These are phyloP conservation scores for Aspergillus novoparasiticus DNA, from an alignment of 2,329 filamentous ascomycete species.

Conservation along the genomic window DNA sequence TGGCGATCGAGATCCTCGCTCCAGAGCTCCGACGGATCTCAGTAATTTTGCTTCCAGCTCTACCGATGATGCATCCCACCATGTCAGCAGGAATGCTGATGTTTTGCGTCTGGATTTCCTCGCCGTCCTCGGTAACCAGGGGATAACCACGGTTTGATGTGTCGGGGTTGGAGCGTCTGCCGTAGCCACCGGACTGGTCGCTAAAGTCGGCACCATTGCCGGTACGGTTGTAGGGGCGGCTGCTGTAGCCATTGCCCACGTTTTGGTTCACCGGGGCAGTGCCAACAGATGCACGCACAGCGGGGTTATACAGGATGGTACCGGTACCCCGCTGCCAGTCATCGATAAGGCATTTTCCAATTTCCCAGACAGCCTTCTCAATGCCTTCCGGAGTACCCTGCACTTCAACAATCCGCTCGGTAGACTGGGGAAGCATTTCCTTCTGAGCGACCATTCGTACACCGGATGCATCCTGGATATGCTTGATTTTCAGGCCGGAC, in stretches of 20 bases:
- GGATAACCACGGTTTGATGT: constrained; percentile 77
- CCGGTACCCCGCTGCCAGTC: constrained; percentile 97
- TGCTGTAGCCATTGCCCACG: constrained; percentile 56
- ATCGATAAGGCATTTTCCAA: constrained; percentile 96
- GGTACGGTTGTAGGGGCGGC: constrained; percentile 82
- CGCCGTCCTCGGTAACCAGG: constrained; percentile 91
- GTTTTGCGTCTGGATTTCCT: constrained; percentile 98
- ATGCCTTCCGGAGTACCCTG: constrained; percentile 94
- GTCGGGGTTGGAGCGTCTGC: constrained; percentile 81
- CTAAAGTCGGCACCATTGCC: constrained; percentile 98
- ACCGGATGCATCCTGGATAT: constrained; percentile 94
- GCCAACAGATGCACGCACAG: constrained; percentile 77
- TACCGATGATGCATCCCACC: constrained; percentile 99
- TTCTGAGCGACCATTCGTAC: constrained; percentile 99
- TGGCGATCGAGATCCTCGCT: constrained; percentile 95
- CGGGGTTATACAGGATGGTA: constrained; percentile 96
- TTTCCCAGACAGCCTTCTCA: constrained; percentile 96
- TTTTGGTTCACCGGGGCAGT: constrained; percentile 57
- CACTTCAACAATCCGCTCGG: constrained; percentile 95
- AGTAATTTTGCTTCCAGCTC: constrained; percentile 93
- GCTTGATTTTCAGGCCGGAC: constrained; percentile 97
- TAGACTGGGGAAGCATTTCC: constrained; percentile 98
- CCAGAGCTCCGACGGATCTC: constrained; percentile 97
- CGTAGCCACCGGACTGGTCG: constrained; percentile 72
- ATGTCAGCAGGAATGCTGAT: constrained; percentile 99